Evolutionary conservation across 176 grass and related monocot genomes (phyloP).

Genomic region (Juncus inflexus): DNA sequence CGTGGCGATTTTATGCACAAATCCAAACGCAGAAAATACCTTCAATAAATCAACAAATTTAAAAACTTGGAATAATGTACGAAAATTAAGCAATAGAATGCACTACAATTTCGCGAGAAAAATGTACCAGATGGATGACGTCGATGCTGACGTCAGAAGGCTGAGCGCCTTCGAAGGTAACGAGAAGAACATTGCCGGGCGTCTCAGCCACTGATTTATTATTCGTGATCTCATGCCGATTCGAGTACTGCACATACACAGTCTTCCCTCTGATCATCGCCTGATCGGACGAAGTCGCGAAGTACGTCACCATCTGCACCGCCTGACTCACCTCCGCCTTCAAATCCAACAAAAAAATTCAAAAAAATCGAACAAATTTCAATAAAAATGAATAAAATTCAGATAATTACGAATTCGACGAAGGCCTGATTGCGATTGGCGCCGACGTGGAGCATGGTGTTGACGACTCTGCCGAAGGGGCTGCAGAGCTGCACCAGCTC

Average conservation of each 20-base stretch:
- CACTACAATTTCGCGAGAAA: not conserved
- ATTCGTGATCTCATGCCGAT: slow-evolving; percentile 91
- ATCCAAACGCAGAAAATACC: slow-evolving; percentile 98
- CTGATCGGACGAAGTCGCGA: slow-evolving; percentile 75
- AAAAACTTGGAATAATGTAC: not conserved
- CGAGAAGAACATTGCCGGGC: slow-evolving; percentile 81
- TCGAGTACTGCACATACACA: slow-evolving; percentile 94
- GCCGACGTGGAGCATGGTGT: slow-evolving; percentile 97
- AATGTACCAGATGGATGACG: slow-evolving; percentile 87
- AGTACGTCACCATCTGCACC: slow-evolving; percentile 95
- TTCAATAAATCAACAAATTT: slow-evolving; percentile 3
- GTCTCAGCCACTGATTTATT: slow-evolving; percentile 74
- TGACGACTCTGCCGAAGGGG: slow-evolving; percentile 81
- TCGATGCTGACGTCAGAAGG: slow-evolving; percentile 91
- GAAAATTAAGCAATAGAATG: slow-evolving; percentile 2
- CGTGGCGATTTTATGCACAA: slow-evolving; percentile 99
- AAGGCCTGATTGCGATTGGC: slow-evolving; percentile 96
- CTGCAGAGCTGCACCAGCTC: slow-evolving; percentile 90
- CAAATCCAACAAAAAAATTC: slow-evolving; percentile 20
- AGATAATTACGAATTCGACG: slow-evolving; percentile 74
- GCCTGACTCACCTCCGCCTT: slow-evolving; percentile 91
- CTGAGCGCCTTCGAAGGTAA: slow-evolving; percentile 81
- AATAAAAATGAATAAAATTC: not conserved
- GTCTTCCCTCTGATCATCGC: slow-evolving; percentile 97
- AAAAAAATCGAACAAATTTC: not conserved